Base-by-base conservation (phyloP, 148 eudicot species). In the Chenopodium suecicum region DNA sequence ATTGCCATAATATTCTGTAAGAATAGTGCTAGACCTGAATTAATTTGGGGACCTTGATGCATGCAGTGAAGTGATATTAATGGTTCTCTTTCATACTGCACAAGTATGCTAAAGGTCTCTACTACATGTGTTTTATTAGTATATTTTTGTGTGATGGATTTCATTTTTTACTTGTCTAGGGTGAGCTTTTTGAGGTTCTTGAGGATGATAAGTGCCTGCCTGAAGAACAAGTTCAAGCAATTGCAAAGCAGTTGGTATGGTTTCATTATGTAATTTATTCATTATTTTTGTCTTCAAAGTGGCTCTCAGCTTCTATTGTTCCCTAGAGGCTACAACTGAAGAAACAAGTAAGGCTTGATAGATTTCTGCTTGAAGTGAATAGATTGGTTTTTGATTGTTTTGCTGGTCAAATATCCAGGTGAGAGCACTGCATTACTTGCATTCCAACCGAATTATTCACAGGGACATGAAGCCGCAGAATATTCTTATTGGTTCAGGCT, bases 381-480 rank as follows among this genome's bases (percentile, higher is more conserved):
- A 13, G 31, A 74, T 5, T 13, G 44, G 22, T 47, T 7, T 75
- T 48, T 56, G 31, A 52, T 31, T 66, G 54, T 77, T 65, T 70
- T 74, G 25, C 20, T 62, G 37, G 47, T 44, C 13, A 60, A 60
- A 82, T 73, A 64, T 74, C 64, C 92, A 97, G 99, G 99, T 94
- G 75, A 89, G 86, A 82, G 99, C 99, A 70, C 81, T 97, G 88
- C 92, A 97, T 84, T 97, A 97, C 87, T 86, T 97, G 85, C 99
- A 97, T 76, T 94, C 99, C 64, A 94, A 97, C 86, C 90, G 99
- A 74, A 92, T 97, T 34, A 97, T 97, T 82, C 99, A 97, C 68
- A 92, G 99, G 80, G 99, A 97, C 85, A 94, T 97, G 99, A 97
- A 97, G 88, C 99, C 99, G 68, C 99, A 94, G 76, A 97, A 97